Evolutionary conservation across 2,329 filamentous ascomycete genomes (phyloP).

Genomic region (Hypomyces rosellus): DNA sequence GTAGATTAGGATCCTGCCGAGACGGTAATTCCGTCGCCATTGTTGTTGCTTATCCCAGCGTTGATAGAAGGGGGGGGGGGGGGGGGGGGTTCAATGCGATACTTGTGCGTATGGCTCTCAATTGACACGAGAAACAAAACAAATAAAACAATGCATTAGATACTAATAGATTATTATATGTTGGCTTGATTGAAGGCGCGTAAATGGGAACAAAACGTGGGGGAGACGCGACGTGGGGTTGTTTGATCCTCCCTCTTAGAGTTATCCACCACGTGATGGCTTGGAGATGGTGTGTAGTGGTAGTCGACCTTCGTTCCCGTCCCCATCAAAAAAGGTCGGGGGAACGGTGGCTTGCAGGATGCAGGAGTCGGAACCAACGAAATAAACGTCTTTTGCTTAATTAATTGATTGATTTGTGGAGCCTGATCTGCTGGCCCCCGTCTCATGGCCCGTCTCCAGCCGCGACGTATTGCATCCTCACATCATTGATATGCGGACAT

Average conservation of each 20-base stretch:
- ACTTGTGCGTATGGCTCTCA: too few relatives aligned
- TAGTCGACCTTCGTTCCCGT: neutral
- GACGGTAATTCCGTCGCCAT: neutral
- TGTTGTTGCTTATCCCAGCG: too few relatives aligned
- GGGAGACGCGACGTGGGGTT: conserved; percentile 11
- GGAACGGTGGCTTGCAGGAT: conserved; percentile 14
- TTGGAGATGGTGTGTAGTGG: neutral
- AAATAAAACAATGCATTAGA: neutral
- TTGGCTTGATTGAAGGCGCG: neutral
- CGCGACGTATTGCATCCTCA: too few relatives aligned
- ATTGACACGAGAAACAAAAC: neutral
- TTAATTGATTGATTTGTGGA: too few relatives aligned
- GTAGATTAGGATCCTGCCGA: neutral
- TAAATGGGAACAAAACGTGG: neutral
- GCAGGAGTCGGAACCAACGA: conserved; percentile 5
- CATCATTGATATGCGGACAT: too few relatives aligned
- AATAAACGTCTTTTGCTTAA: too few relatives aligned
- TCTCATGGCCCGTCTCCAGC: too few relatives aligned
- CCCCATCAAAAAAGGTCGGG: conserved; percentile 1
- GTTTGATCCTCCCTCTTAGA: neutral
- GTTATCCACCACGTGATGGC: neutral
- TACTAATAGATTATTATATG: neutral
- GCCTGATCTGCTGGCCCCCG: too few relatives aligned
- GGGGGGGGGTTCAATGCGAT: too few relatives aligned
- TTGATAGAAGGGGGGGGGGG: too few relatives aligned